Base-by-base conservation (phyloP, 163 green algal genomes). In the Scenedesmus sp. region DNA sequence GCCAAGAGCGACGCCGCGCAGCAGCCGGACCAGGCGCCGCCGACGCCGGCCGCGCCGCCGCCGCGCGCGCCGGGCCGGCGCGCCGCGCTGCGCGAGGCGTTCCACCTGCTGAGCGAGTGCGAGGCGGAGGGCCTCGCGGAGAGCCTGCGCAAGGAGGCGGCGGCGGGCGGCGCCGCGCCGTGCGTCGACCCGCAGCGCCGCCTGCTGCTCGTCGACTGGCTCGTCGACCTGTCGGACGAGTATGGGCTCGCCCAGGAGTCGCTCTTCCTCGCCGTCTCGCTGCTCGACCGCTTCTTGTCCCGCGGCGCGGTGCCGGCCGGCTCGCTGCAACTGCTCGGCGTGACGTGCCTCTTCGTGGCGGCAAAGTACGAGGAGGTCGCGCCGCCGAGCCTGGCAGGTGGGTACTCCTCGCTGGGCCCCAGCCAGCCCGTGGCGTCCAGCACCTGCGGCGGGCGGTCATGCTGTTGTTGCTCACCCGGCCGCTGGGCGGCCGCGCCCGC, bases 141-240 rank as follows among this genome's bases (percentile, higher is more conserved):
- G 15, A 45, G n/a, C 70, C 69, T 20, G 24, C 31, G 17, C 50
- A 67, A 22, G 54, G 69, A 54, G 70, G 67, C 34, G 22, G 70
- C 31, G 28, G 50, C 51, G 62, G 6, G 4, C 26, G 24, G 0
- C 6, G 9, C 29, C 39, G 22, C 26, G 42, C n/a, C 13, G 18
- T 47, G 5, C n/a, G 60, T 98, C 26, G 96, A 92, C 44, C 72
- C 87, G 9, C 84, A 83, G n/a, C 97, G 97, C 91, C 90, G 94
- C 29, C 77, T 83, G 33, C 96, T 98, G 70, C 83, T 98, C 17
- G 89, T 98, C 2, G 94, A 98, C 83, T 98, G 94, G 94, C 85
- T 98, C 44, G 91, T 97, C 31, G 94, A 98, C 83, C 88, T 97
- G 22, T 48, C 51, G 2, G 84, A 94, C 42, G 94, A 98, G 84